These are phyloP conservation scores for Globisporangium nodosum DNA, from an alignment of 352 stramenopile species.

Conservation along the genomic window DNA sequence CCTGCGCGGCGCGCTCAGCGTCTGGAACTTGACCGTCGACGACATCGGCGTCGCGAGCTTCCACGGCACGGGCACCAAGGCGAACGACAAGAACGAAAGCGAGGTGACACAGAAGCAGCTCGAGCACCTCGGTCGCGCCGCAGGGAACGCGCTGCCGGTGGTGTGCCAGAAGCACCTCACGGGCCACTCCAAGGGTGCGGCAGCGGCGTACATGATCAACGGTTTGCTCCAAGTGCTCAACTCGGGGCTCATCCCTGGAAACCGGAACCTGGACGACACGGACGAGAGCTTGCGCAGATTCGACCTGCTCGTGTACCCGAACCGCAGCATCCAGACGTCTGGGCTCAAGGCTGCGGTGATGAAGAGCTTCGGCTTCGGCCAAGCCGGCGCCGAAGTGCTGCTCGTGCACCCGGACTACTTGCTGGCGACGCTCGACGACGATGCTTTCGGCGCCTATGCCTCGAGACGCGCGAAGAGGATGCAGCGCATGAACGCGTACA, in stretches of 20 bases:
- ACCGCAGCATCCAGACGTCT: slow-evolving; percentile 71
- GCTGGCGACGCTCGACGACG: slow-evolving; percentile 40
- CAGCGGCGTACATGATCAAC: slow-evolving; percentile 82
- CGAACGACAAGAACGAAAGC: slow-evolving; percentile 87
- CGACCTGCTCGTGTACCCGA: slow-evolving; percentile 78
- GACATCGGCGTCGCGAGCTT: slow-evolving; percentile 83
- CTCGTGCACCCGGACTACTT: slow-evolving; percentile 77
- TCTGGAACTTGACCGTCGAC: slow-evolving; percentile 77
- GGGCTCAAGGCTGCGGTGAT: slow-evolving; percentile 74
- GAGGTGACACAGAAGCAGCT: slow-evolving; percentile 86
- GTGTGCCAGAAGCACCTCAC: slow-evolving; percentile 84
- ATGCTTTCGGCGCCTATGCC: slow-evolving; percentile 56
- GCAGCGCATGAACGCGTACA: slow-evolving; percentile 64
- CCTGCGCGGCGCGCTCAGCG: slow-evolving; percentile 64
- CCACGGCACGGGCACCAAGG: slow-evolving; percentile 78
- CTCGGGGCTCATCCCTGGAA: slow-evolving; percentile 68
- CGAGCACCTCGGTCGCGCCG: slow-evolving; percentile 60
- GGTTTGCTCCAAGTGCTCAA: slow-evolving; percentile 78
- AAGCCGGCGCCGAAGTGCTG: slow-evolving; percentile 67
- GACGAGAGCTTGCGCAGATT: slow-evolving; percentile 61
- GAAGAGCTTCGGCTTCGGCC: slow-evolving; percentile 85
- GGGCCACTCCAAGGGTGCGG: slow-evolving; percentile 77
- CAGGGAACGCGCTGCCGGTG: slow-evolving; percentile 70
- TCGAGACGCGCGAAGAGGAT: slow-evolving; percentile 8
- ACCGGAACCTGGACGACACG: slow-evolving; percentile 82